Base-by-base conservation (phyloP, 768 basidiomycete species). In the Sporobolomyces phaffii region DNA sequence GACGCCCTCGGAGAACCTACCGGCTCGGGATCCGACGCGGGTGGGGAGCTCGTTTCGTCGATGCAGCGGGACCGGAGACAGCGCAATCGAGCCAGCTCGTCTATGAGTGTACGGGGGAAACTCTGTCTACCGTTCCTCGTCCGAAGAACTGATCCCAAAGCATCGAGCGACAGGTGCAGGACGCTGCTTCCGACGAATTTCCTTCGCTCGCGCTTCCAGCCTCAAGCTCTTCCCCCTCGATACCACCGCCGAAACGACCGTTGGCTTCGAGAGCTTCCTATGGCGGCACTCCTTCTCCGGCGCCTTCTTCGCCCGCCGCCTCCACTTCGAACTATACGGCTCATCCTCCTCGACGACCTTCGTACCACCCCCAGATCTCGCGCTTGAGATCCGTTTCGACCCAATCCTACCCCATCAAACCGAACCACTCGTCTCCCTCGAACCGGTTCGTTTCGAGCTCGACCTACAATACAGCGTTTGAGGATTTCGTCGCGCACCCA, bases 401-500 rank as follows among this genome's bases (percentile, higher is more conserved):
- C 20, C 69, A 31, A 80, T 81, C 29, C 73, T 75, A 18, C 73
- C 79, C 22, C 11, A n/a, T 54, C 24, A 36, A 26, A 40, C 22
- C 54, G 17, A 49, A 26, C 26, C 10, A 20, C 15, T 81, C 83
- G 20, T 77, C 80, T 50, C 82, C 81, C 62, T 76, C 79, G 78
- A 48, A 81, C 83, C 20, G 80, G 83, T 3, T 81, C 83, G 1
- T 87, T 68, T 83, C 87, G 73, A 86, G 85, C 8, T 84, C 86
- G 3, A 80, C 90, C 33, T 91, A 89, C 18, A 83, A 85, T 56
- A 78, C 81, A 43, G 87, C 88, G 0, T 86, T 87, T 36, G 76
- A 80, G 75, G 40, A 66, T 63, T 41, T 60, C 59, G 64, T 24
- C 22, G 24, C 33, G 20, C 13, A 20, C 40, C 28, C 44, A 47